Conservation (phyloP, 768 basidiomycete species). For the Mycena galericulata region DNA sequence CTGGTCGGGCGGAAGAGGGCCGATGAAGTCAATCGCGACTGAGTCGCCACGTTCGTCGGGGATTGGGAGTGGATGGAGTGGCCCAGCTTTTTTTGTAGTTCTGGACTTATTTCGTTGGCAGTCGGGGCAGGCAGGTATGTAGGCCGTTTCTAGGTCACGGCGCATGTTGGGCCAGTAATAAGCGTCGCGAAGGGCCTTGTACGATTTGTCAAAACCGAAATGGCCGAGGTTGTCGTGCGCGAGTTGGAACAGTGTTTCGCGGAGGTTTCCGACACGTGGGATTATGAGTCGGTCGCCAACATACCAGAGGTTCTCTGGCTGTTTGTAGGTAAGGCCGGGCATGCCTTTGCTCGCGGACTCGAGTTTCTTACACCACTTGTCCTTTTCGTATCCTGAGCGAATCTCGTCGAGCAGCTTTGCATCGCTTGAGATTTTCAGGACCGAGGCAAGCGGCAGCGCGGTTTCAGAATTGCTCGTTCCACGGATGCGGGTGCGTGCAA, state of each 20-base stretch:
- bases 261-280: conserved; percentile 7
- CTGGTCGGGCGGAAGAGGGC: conserved; percentile 35
- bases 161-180: conserved; percentile 5
- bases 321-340: background rate
- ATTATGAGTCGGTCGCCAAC: conserved; percentile 24
- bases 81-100: conserved; percentile 31
- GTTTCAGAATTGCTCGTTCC: background rate
- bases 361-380: conserved; percentile 35
- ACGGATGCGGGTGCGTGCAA: background rate
- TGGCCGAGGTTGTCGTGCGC: conserved; percentile 34
- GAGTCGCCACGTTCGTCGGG: conserved; percentile 28
- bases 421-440: background rate
- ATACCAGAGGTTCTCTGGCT: conserved; percentile 16
- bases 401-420: background rate
- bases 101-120: conserved; percentile 32
- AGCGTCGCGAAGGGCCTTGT: too few relatives aligned
- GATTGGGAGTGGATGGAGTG: conserved; percentile 40
- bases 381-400: background rate
- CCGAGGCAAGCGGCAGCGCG: background rate
- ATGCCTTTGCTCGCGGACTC: background rate
- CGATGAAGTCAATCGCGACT: background rate
- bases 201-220: conserved; percentile 37
- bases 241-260: conserved; percentile 30
- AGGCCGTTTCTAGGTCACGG: conserved; percentile 28
- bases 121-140: conserved; percentile 39